These are phyloP conservation scores for Metschnikowia koreensis DNA, from an alignment of 805 yeast genomes.

Conservation along the genomic window DNA sequence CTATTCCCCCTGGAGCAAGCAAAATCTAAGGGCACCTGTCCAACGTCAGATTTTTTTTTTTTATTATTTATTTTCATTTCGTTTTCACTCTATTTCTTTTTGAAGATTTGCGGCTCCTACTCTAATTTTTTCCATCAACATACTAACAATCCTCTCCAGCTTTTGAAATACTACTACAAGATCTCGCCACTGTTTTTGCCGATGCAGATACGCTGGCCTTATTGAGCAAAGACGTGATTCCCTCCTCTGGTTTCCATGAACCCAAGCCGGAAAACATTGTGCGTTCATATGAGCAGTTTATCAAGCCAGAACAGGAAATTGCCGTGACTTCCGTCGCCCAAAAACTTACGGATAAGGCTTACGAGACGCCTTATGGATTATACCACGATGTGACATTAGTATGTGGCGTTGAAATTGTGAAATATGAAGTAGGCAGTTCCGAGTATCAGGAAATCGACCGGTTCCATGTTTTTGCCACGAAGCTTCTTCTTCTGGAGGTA, in stretches of 20 bases:
- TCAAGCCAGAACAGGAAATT: slow-evolving; percentile 28
- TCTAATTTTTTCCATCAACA: not conserved
- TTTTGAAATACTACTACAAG: slow-evolving; percentile 18
- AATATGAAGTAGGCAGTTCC: slow-evolving; percentile 47
- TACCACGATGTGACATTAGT: slow-evolving; percentile 68
- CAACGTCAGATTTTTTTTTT: slow-evolving; percentile 18
- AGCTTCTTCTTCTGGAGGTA: slow-evolving; percentile 61
- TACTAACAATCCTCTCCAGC: slow-evolving; percentile 9
- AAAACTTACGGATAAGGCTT: slow-evolving; percentile 39
- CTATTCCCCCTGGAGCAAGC: no score
- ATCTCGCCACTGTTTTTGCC: slow-evolving; percentile 12
- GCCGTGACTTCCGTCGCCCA: slow-evolving; percentile 40
- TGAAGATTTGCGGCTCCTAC: no score
- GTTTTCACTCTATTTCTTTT: slow-evolving; percentile 3
- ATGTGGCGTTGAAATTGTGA: slow-evolving; percentile 46
- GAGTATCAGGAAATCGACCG: slow-evolving; percentile 55
- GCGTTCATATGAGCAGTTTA: slow-evolving; percentile 37
- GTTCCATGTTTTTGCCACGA: slow-evolving; percentile 61
- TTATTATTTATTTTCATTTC: not conserved
- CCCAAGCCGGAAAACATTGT: slow-evolving; percentile 42
- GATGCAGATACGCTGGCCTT: slow-evolving; percentile 12
- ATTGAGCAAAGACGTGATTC: slow-evolving; percentile 29
- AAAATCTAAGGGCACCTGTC: no score
- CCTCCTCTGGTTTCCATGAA: slow-evolving; percentile 49
- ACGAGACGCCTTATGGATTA: slow-evolving; percentile 50